A percentile compares a stretch with the other conserved stretches of the same genome.
Conservation (phyloP, 2,329 filamentous ascomycete species). For the Lecanicillium sp. region DNA sequence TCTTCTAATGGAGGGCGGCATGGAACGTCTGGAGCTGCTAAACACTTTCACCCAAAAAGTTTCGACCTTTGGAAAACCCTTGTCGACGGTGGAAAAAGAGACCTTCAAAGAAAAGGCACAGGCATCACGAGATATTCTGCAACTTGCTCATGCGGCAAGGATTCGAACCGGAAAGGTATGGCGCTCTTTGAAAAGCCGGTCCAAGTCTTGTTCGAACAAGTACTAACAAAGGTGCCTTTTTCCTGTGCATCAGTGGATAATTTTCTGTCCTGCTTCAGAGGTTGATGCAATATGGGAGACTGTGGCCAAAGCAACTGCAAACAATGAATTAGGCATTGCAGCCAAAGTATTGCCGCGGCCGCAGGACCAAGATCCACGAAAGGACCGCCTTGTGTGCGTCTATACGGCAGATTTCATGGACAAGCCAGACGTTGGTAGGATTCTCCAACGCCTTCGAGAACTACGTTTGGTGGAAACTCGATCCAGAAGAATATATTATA, state of each 20-base stretch:
- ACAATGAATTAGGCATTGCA: slow-evolving; percentile 59
- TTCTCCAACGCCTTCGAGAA: slow-evolving; percentile 53
- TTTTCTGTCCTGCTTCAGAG: slow-evolving; percentile 48
- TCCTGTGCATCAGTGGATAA: slow-evolving; percentile 55
- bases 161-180: slow-evolving; percentile 59
- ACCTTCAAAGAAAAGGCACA: slow-evolving; percentile 41
- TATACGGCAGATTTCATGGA: slow-evolving; percentile 73
- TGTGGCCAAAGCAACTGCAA: slow-evolving; percentile 58
- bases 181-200: background rate
- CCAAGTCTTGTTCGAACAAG: too few species aligned
- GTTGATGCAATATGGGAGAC: slow-evolving; percentile 58
- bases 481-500: slow-evolving; percentile 62
- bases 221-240: background rate
- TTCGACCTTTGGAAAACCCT: slow-evolving; percentile 23
- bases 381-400: slow-evolving; percentile 58
- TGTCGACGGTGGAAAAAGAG: slow-evolving; percentile 30
- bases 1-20: slow-evolving; percentile 44
- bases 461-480: slow-evolving; percentile 48
- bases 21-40: slow-evolving; percentile 38
- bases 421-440: slow-evolving; percentile 56
- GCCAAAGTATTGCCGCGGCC: slow-evolving; percentile 62
- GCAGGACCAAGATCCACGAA: slow-evolving; percentile 27
- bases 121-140: slow-evolving; percentile 47
- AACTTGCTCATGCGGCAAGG: slow-evolving; percentile 48
- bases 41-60: slow-evolving; percentile 40